Conservation (phyloP, 805 yeast genomes). For the Kodamaea kakaduensis region DNA sequence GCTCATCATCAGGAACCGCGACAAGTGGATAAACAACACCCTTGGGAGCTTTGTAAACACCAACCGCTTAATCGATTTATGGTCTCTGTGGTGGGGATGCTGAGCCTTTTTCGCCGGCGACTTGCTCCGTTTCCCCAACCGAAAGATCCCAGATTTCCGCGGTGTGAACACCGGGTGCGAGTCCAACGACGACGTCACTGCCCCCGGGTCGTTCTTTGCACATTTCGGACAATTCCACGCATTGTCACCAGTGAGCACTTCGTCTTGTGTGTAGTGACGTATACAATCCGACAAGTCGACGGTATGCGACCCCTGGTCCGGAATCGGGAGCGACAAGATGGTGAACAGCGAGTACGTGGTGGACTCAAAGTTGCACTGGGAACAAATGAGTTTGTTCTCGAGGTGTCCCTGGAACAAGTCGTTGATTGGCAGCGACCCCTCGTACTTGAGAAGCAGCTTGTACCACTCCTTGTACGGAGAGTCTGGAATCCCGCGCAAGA, state of each 20-base stretch:
- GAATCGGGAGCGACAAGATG: slow-evolving; percentile 61
- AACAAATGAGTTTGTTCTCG: slow-evolving; percentile 60
- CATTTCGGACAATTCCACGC: slow-evolving; percentile 86
- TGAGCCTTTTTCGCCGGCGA: slow-evolving; percentile 27
- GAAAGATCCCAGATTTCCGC: slow-evolving; percentile 33
- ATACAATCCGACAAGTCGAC: slow-evolving; percentile 61
- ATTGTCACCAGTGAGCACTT: slow-evolving; percentile 65
- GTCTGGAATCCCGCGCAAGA: no score
- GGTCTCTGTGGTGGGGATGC: slow-evolving; percentile 5
- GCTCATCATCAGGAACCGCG: slow-evolving; percentile 45
- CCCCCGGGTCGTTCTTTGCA: slow-evolving; percentile 23
- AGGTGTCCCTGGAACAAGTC: slow-evolving; percentile 70
- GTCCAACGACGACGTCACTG: slow-evolving; percentile 18
- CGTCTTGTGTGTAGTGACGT: slow-evolving; percentile 57
- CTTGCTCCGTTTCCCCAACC: slow-evolving; percentile 30
- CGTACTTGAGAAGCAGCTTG: slow-evolving; percentile 43
- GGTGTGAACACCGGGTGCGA: slow-evolving; percentile 36
- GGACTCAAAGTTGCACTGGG: slow-evolving; percentile 59
- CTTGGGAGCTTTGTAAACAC: slow-evolving; percentile 34
- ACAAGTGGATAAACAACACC: slow-evolving; percentile 37
- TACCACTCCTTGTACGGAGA: slow-evolving; percentile 64
- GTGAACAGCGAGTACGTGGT: slow-evolving; percentile 60
- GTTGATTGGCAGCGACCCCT: slow-evolving; percentile 66
- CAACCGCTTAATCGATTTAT: slow-evolving; percentile 24
- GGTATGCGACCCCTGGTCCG: slow-evolving; percentile 28